A percentile compares a stretch with the other conserved stretches of the same genome.
These are phyloP conservation scores for Plasmodium falciparum DNA, from an alignment of 169 alveolate species.

Conservation along the genomic window DNA sequence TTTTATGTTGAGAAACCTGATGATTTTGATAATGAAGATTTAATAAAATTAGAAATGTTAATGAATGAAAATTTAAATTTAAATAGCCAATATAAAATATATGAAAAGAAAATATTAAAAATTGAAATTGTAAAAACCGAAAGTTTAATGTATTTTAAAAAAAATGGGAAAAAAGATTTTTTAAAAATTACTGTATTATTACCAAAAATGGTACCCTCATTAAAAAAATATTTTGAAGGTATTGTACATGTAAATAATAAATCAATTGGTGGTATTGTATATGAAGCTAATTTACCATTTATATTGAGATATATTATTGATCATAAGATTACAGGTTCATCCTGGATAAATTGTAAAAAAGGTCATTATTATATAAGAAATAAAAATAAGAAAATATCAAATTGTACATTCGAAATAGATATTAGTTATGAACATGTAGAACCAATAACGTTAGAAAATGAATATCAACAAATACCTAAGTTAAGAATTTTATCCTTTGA, in stretches of 20 bases:
- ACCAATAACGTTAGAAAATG: constrained; percentile 80
- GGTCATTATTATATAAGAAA: constrained; percentile 57
- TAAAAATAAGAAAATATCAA: constrained; percentile 58
- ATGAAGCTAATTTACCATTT: constrained; percentile 97
- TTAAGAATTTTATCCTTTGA: constrained; percentile 75
- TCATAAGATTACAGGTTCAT: constrained; percentile 95
- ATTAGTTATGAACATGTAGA: constrained; percentile 84
- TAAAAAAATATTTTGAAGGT: constrained; percentile 87
- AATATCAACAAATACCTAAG: constrained; percentile 51
- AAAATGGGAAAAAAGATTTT: constrained; percentile 82
- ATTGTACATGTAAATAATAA: constrained; percentile 80
- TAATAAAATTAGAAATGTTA: constrained; percentile 70
- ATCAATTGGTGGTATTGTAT: constrained; percentile 81
- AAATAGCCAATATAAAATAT: constrained; percentile 80
- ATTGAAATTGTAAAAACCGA: constrained; percentile 80
- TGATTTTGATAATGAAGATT: constrained; percentile 75
- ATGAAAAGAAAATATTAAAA: constrained; percentile 80
- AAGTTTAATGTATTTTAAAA: constrained; percentile 85
- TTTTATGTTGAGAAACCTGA: constrained; percentile 84
- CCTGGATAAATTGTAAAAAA: constrained; percentile 92
- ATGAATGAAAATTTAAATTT: constrained; percentile 78
- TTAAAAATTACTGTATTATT: constrained; percentile 87
- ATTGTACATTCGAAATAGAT: constrained; percentile 80
- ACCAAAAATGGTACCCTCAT: constrained; percentile 89
- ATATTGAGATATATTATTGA: constrained; percentile 97